Base-by-base conservation (phyloP, 2,329 filamentous ascomycete genomes). In the Macrophomina pseudophaseolina region DNA sequence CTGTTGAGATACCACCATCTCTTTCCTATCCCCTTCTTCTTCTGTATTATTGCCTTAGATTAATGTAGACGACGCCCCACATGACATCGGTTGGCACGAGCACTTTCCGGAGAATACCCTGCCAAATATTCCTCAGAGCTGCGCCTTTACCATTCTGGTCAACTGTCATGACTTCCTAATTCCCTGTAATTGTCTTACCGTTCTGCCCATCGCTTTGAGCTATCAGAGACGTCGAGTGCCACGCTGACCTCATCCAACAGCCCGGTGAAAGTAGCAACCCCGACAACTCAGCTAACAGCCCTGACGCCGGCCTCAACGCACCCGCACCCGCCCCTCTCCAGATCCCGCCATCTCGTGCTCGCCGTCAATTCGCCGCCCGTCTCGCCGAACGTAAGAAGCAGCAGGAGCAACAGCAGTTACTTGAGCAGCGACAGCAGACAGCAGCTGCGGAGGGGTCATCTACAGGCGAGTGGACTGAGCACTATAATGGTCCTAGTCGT, bases 301-400 rank as follows among this genome's bases (percentile, higher is more conserved):
- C 52, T 32, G 64, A 12, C 84, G 87, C 6, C 62, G 38, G 8
- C 40, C 33, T 87, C 87, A 2, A 85, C 85, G 2, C 85, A 87
- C 48, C n/a, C 54, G 69, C 71, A 54, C n/a, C 91, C 88, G 28
- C 90, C 38, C 92, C 93, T 12, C 83, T 97, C 73, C 95, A 94
- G 76, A 89, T 94, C 42, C 90, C 91, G 0, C 94, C 94, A 2
- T 96, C 93, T 7, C 88, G 94, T 63, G 94, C 94, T 7, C 88
- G 94, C 60, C 85, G 93, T 65, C 93, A 97, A 78, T 86, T 98
- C n/a, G 94, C 93, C n/a, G 91, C 92, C 12, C 88, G 94, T 12
- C 85, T 98, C 14, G 82, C 82, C 2, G 77, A 73, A 87, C 92
- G 78, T 49, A 80, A 81, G 58, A 70, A 72, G 40, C 69, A 71